phyloP scores from a whole-genome alignment of 1,139 yeast genomes.

The Candida sojae region DNA sequence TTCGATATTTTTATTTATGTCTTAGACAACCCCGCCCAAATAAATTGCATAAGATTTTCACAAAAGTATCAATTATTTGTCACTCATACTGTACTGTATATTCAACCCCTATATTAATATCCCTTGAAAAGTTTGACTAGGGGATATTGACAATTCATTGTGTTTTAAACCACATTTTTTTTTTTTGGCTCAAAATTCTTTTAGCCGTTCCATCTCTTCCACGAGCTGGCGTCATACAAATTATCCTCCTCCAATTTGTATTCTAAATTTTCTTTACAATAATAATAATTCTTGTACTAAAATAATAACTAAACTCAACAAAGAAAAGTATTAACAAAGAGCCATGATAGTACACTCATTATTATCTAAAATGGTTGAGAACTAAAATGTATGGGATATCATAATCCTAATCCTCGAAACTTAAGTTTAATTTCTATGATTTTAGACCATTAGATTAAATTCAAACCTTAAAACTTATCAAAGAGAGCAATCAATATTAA shows the following conservation, averaged over 20 bases:
- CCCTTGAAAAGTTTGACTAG: too few species aligned
- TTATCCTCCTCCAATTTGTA: too few species aligned
- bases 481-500: neutral
- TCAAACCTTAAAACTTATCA: neutral
- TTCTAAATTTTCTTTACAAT: neutral
- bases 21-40: neutral
- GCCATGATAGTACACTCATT: neutral
- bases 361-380: neutral
- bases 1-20: neutral
- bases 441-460: too few species aligned
- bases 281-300: neutral
- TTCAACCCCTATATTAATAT: too few species aligned
- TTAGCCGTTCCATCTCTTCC: neutral
- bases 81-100: too few species aligned
- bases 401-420: conserved; percentile 1
- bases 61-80: too few species aligned
- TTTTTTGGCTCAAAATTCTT: neutral
- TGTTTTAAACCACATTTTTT: neutral
- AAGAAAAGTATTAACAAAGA: neutral
- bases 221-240: too few species aligned
- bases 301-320: neutral
- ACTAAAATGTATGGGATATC: neutral
- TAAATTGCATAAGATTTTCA: neutral
- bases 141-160: neutral
- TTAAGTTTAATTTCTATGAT: neutral